Evolutionary conservation across 768 basidiomycete genomes (phyloP), one percentile per base, ranked within the genome.

Genomic region (Lyophyllum decastes): DNA sequence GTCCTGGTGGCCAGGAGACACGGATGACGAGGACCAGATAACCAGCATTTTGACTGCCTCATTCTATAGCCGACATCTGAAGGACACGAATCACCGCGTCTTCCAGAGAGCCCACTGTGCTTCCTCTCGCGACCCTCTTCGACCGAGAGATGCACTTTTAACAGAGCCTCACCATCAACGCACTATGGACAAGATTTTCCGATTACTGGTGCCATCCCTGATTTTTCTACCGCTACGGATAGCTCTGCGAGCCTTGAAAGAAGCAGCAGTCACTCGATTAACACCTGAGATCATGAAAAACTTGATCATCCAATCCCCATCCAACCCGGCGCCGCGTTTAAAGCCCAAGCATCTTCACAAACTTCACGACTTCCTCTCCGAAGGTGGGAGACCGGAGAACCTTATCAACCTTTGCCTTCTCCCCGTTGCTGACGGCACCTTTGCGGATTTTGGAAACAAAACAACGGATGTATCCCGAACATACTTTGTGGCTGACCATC

Each of bases 1-100:
- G 22, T 50, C 55, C 7, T 78, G 74, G 68, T 80, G 78, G 78
- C 77, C 76, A 11, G 61, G 58, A 19, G 68, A 66, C 9, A 66
- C 52, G 11, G 24, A 52, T 11, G 66, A 64, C 1, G 67, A 69
- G 33, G 25, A 56, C 57, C 25, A 53, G 12, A 44, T 53, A 19
- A 41, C 47, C 24, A 12, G 44, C 4, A 16, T 50, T 8, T 38
- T 62, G n/a, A 55, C 47, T 19, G 25, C 46, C 17, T 40, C 54
- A 25, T 62, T 62, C n/a, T 62, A 59, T 34, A 9, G 30, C 1
- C n/a, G 1, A 14, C 41, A 51, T n/a, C 26, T 62, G 33, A 40
- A 33, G 19, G n/a, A 11, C 11, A 52, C 58, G 1, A 22, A 38
- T 14, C 47, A 43, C 1, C 51, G 48, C 24, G 51, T 62, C 48